Percentiles rank a stretch among this genome's conserved stretches.
phyloP scores from a whole-genome alignment of 495 filamentous ascomycete species.

The Pseudevernia furfuracea region DNA sequence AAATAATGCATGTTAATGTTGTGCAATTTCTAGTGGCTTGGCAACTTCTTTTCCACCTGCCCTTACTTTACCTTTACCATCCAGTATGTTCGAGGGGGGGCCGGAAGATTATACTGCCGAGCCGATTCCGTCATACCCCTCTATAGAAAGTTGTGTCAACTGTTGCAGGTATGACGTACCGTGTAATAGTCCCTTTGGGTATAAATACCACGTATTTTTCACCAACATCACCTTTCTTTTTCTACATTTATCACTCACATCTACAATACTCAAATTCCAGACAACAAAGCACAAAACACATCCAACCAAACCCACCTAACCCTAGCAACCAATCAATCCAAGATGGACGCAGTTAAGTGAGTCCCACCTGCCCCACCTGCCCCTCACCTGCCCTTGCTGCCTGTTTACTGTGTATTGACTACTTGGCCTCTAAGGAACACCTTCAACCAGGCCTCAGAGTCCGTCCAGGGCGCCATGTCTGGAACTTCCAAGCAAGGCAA shows the following conservation, averaged over 20 bases:
- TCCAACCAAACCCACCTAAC: conserved; percentile 14
- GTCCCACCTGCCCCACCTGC: not conserved
- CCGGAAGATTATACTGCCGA: too few relatives aligned
- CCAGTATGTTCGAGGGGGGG: too few relatives aligned
- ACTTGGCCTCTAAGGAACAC: conserved; percentile 38
- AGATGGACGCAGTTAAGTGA: conserved; percentile 29
- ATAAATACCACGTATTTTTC: not conserved
- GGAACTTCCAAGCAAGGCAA: conserved; percentile 56
- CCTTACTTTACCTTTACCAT: not conserved
- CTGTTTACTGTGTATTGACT: conserved; percentile 11
- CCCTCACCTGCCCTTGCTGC: not conserved
- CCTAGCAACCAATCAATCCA: conserved; percentile 21
- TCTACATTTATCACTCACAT: not conserved
- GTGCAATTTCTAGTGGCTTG: not conserved
- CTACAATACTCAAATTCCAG: not conserved
- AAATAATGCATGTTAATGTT: not conserved
- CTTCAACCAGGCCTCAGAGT: conserved; percentile 56
- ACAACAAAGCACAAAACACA: not conserved
- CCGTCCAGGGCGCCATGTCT: conserved; percentile 40
- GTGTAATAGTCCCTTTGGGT: not conserved
- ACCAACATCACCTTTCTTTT: not conserved
- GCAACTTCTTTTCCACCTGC: not conserved
- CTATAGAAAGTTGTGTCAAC: too few relatives aligned
- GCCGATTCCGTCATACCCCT: too few relatives aligned
- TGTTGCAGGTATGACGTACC: conserved; percentile 8